Evolutionary conservation across 2,329 filamentous ascomycete species (phyloP), one percentile per base, ranked within the genome.

Genomic region (Penicillium sp.): DNA sequence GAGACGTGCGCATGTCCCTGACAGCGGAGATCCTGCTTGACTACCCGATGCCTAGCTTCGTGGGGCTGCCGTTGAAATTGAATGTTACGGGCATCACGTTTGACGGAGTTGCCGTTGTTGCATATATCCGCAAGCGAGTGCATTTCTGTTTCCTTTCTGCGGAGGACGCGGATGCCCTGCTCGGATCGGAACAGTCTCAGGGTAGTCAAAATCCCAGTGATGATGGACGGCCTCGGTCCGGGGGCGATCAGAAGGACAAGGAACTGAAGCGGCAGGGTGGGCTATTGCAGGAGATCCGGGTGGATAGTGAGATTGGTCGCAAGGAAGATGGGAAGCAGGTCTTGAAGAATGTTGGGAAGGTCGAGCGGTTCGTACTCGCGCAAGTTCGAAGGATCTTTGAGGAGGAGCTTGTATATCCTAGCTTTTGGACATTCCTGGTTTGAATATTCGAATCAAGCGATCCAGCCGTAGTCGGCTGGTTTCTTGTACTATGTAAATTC

Each of bases 41-140:
- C 70, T 98, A 98, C 67, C 93, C 93, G 1, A 97, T 97, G 88
- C 90, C 90, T 35, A 95, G 88, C 72, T 98, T 98, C 63, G 91
- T 97, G 2, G 89, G 90, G 12, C 91, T 98, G 53, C 93, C 93
- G 1, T 78, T 98, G 41, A 91, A 93, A 68, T 77, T 98, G 24
- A 95, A 91, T 67, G 94, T 98, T 59, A 97, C 93, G 0, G 93
- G 93, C 0, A 72, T 98, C 53, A 89, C 87, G 0, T 98, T 98
- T 70, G 91, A 98, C 65, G 93, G 93, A 1, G 87, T 97, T 9
- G 91, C 90, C 1, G 87, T 97, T 41, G 71, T 96, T 50, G 93
- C 93, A 9, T 85, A 95, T 69, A 95, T 97, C 57, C 83, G 90
- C 56, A 88, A 86, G 69, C 77, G 86, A 54, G 83, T 91, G 21